Percentiles rank a stretch among this genome's conserved stretches.
These are phyloP conservation scores for Soucietia sequanensis DNA, from an alignment of 805 yeast genomes.

Conservation along the genomic window DNA sequence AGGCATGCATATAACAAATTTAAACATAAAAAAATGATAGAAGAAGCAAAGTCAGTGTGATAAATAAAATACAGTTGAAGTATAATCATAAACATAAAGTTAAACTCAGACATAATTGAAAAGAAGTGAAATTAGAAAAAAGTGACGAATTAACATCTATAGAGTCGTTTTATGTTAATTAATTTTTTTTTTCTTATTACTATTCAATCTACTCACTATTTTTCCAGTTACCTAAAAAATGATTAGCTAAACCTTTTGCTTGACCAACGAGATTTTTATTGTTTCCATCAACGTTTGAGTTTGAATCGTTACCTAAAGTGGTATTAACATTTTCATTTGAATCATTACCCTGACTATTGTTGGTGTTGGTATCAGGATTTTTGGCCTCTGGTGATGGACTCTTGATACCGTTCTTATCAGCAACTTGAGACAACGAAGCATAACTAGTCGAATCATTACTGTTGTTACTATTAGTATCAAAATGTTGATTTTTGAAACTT, in stretches of 20 bases:
- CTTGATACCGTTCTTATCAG: constrained; percentile 41
- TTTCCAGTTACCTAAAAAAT: constrained; percentile 28
- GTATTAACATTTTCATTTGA: too few relatives aligned
- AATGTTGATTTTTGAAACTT: constrained; percentile 1
- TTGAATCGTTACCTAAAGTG: constrained; percentile 4
- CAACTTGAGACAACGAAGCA: constrained; percentile 50
- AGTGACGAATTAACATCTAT: too few relatives aligned
- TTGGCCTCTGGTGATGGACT: constrained; percentile 25
- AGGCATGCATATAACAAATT: too few relatives aligned
- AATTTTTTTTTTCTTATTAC: too few relatives aligned
- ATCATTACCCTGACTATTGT: constrained; percentile 4
- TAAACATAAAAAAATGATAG: too few relatives aligned
- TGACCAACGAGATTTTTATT: constrained; percentile 27
- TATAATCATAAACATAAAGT: too few relatives aligned
- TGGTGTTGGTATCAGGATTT: constrained; percentile 9
- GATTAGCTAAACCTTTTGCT: constrained; percentile 37
- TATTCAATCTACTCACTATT: constrained; percentile 4
- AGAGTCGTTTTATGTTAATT: too few relatives aligned
- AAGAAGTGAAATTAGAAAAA: too few relatives aligned
- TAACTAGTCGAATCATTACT: constrained; percentile 29
- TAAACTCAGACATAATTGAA: too few relatives aligned
- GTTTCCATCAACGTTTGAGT: too few relatives aligned
- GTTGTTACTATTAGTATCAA: constrained; percentile 5
- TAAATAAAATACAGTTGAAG: too few relatives aligned
- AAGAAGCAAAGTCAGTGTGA: too few relatives aligned